These are phyloP conservation scores for Lolium rigidum DNA, from an alignment of 176 grass and related monocot genomes.

Conservation along the genomic window DNA sequence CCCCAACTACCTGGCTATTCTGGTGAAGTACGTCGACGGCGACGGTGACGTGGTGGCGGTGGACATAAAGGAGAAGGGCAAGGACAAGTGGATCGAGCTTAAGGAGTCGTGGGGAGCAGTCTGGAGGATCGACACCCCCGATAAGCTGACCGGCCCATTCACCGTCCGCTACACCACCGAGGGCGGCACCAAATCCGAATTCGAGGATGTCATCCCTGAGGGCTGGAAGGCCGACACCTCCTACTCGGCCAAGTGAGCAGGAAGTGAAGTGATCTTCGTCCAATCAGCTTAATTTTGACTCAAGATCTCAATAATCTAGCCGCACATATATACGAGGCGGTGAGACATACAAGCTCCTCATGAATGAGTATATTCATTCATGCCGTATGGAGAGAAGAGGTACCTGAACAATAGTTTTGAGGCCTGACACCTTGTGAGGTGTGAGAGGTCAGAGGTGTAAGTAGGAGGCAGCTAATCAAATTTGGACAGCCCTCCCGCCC, in stretches of 20 bases:
- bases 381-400: neutral
- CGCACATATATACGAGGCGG: neutral
- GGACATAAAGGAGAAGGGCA: slow-evolving; percentile 48
- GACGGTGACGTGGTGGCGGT: slow-evolving; percentile 39
- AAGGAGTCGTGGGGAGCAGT: no score
- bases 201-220: slow-evolving; percentile 45
- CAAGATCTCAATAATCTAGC: neutral
- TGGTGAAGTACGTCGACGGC: slow-evolving; percentile 43
- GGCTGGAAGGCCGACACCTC: slow-evolving; percentile 50
- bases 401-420: neutral
- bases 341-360: neutral
- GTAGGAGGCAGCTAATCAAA: neutral
- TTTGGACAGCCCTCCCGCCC: neutral
- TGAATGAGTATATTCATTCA: neutral
- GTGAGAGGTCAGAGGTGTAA: neutral
- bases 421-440: neutral
- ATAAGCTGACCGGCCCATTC: slow-evolving; percentile 40
- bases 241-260: neutral
- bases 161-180: slow-evolving; percentile 51
- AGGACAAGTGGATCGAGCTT: slow-evolving; percentile 2
- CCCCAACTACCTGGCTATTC: slow-evolving; percentile 48
- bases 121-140: no score
- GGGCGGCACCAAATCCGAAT: slow-evolving; percentile 30
- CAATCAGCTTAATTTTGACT: neutral
- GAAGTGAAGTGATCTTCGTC: neutral